Evolutionary conservation across 495 filamentous ascomycete species (phyloP).

Genomic region (Podospora sp.): DNA sequence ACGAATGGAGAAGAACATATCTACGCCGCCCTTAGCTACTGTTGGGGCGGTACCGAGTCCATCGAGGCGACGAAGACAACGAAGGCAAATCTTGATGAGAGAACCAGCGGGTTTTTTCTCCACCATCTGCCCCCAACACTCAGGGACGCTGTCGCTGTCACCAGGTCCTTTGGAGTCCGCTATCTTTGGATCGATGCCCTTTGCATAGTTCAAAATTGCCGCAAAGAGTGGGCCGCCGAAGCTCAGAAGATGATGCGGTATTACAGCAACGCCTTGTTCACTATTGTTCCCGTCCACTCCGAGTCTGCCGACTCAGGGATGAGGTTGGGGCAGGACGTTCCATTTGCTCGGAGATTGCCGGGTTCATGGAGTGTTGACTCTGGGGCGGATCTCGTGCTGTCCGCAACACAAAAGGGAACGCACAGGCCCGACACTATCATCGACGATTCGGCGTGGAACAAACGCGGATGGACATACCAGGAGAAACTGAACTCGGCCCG

Average conservation of each 20-base stretch:
- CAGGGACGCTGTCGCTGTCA: not conserved
- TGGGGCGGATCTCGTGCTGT: not conserved
- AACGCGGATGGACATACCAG: conserved; percentile 10
- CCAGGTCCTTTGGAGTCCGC: not conserved
- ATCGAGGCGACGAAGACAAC: not conserved
- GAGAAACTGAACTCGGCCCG: conserved; percentile 6
- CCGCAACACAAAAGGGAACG: not conserved
- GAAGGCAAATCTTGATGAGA: not conserved
- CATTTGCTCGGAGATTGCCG: not conserved
- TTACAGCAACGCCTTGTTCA: not conserved
- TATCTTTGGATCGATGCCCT: conserved; percentile 11
- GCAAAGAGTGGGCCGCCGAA: conserved; percentile 1
- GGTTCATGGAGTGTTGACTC: not conserved
- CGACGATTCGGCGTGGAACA: not conserved
- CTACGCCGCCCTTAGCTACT: conserved; percentile 6
- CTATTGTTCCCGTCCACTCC: not conserved
- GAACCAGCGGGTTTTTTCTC: not conserved
- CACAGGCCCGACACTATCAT: not conserved
- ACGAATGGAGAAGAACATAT: not conserved
- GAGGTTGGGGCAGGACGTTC: not conserved
- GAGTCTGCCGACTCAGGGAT: not conserved
- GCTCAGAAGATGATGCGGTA: conserved; percentile 11
- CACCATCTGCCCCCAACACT: not conserved
- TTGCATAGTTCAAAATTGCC: conserved; percentile 4
- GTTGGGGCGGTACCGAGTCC: conserved; percentile 1